Conservation (phyloP, 129 eudicot genomes). For the Flaveria linearis region DNA sequence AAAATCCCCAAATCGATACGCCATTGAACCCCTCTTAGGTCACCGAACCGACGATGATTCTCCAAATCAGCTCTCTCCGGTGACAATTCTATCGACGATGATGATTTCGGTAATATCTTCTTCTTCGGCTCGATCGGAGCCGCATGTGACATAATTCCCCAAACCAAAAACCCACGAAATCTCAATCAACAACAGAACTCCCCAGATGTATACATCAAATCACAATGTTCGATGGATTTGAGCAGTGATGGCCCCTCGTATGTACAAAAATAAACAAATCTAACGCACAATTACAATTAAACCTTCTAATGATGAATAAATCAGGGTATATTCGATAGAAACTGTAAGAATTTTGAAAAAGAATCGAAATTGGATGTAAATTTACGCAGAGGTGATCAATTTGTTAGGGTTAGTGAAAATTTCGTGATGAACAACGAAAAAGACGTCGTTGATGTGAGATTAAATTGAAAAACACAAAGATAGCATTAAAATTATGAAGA, state of each 20-base stretch:
- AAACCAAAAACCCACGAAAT: too few relatives aligned
- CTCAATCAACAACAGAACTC: not conserved
- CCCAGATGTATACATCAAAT: not conserved
- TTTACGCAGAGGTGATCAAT: too few relatives aligned
- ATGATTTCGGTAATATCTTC: slow-evolving; percentile 38
- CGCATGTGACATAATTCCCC: slow-evolving; percentile 40
- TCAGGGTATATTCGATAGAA: too few relatives aligned
- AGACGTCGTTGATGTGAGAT: slow-evolving; percentile 11
- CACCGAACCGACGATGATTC: slow-evolving; percentile 43
- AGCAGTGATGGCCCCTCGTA: too few relatives aligned
- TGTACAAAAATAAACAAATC: too few relatives aligned
- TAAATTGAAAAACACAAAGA: slow-evolving; percentile 1
- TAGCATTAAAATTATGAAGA: not conserved
- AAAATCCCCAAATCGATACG: slow-evolving; percentile 91
- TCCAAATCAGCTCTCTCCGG: slow-evolving; percentile 24
- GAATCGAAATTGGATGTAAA: too few relatives aligned
- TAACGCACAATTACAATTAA: too few relatives aligned
- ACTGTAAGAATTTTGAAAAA: too few relatives aligned
- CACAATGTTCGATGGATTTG: not conserved
- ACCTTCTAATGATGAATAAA: too few relatives aligned
- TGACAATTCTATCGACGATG: slow-evolving; percentile 37
- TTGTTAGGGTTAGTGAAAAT: slow-evolving; percentile 23
- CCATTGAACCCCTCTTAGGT: slow-evolving; percentile 86
- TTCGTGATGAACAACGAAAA: slow-evolving; percentile 14
- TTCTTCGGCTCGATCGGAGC: slow-evolving; percentile 46